Evolutionary conservation across 768 basidiomycete species (phyloP).

Genomic region (Mycena chlorophos): DNA sequence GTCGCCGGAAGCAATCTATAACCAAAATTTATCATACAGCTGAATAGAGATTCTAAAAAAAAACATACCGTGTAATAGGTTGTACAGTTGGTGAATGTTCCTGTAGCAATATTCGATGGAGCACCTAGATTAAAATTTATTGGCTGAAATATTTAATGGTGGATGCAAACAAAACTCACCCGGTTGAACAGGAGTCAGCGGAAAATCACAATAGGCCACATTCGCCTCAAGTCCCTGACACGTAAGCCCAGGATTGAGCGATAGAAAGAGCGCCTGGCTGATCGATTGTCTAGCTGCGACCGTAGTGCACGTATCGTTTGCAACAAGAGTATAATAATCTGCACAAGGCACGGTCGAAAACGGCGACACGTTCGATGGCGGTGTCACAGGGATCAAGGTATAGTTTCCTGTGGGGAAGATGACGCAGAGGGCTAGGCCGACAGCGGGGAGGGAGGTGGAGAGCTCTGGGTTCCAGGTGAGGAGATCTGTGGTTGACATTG

Average conservation of each 20-base stretch:
- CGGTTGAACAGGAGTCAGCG: background rate
- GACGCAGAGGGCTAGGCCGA: slow-evolving; percentile 23
- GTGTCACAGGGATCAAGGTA: slow-evolving; percentile 15
- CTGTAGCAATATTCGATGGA: too few relatives aligned
- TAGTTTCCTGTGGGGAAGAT: slow-evolving; percentile 27
- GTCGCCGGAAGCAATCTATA: too few relatives aligned
- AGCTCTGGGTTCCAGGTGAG: slow-evolving; percentile 26
- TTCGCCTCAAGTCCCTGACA: slow-evolving; percentile 8
- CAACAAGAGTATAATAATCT: slow-evolving; percentile 17
- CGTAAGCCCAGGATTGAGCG: slow-evolving; percentile 22
- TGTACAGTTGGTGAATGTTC: too few relatives aligned
- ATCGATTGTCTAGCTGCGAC: slow-evolving; percentile 20
- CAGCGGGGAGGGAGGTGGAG: slow-evolving; percentile 11
- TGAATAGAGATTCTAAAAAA: too few relatives aligned
- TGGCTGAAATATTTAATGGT: too few relatives aligned
- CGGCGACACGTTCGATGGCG: slow-evolving; percentile 22
- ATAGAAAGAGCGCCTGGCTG: slow-evolving; percentile 10
- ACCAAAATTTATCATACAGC: too few relatives aligned
- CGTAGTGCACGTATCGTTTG: slow-evolving; percentile 19
- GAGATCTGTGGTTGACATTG: slow-evolving; percentile 17
- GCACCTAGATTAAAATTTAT: too few relatives aligned
- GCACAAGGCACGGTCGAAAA: slow-evolving; percentile 15
- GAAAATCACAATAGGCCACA: slow-evolving; percentile 18
- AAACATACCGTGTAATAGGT: too few relatives aligned
- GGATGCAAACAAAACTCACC: too few relatives aligned